Evolutionary conservation across 1,139 yeast genomes (phyloP).

Genomic region (Taiozyma sp.): DNA sequence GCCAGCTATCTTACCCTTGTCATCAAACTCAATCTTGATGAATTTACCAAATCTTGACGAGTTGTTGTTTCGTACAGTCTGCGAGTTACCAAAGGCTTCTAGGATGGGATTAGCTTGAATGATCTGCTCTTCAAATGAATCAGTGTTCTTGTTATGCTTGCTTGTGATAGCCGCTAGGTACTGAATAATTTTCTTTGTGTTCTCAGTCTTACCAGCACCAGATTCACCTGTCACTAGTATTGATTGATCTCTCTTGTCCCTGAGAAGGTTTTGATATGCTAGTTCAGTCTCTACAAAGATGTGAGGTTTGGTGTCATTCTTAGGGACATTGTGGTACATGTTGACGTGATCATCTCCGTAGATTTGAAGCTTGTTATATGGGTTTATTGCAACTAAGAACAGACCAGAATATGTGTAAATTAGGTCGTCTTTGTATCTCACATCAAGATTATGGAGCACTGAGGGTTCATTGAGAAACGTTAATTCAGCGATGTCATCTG

Average conservation of each 20-base stretch:
- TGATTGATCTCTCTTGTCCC: slow-evolving; percentile 73
- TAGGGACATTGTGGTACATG: slow-evolving; percentile 40
- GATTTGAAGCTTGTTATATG: slow-evolving; percentile 74
- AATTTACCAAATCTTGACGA: slow-evolving; percentile 97
- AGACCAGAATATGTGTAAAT: slow-evolving; percentile 83
- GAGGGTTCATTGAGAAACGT: slow-evolving; percentile 95
- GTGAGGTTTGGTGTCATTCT: slow-evolving; percentile 64
- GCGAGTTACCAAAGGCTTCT: slow-evolving; percentile 97
- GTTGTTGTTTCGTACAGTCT: slow-evolving; percentile 89
- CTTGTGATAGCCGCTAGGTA: slow-evolving; percentile 74
- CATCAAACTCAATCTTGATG: slow-evolving; percentile 75
- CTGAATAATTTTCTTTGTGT: slow-evolving; percentile 93
- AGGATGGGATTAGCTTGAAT: slow-evolving; percentile 92
- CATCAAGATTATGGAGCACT: slow-evolving; percentile 73
- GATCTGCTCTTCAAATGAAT: slow-evolving; percentile 72
- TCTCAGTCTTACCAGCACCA: slow-evolving; percentile 98
- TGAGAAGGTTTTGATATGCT: slow-evolving; percentile 72
- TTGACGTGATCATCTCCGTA: slow-evolving; percentile 57
- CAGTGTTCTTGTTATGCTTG: slow-evolving; percentile 22
- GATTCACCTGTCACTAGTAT: slow-evolving; percentile 96
- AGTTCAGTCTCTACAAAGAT: slow-evolving; percentile 88
- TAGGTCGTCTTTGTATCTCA: slow-evolving; percentile 70
- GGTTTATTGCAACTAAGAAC: slow-evolving; percentile 92
- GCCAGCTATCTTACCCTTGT: slow-evolving; percentile 65
- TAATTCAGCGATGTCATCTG: slow-evolving; percentile 92